Conservation (phyloP, 768 basidiomycete species). For the Kwoniella newhampshirensis region DNA sequence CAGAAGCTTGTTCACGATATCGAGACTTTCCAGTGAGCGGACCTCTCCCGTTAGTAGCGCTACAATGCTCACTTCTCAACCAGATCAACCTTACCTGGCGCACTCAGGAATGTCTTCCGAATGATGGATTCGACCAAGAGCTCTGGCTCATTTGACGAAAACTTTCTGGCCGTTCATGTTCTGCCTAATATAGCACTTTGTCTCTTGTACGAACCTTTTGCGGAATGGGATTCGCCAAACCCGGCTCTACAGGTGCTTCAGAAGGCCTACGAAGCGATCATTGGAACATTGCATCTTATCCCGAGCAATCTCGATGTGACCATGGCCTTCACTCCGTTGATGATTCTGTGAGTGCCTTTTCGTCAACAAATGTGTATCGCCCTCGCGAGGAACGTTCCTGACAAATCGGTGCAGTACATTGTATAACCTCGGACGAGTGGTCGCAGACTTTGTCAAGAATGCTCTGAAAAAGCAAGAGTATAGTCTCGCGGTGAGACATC, state of each 20-base stretch:
- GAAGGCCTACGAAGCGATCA: constrained; percentile 29
- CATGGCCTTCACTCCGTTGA: constrained; percentile 22
- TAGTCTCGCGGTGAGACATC: constrained; percentile 23
- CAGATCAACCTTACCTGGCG: constrained; percentile 22
- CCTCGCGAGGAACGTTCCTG: background rate
- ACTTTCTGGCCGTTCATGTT: constrained; percentile 32
- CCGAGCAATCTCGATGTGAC: constrained; percentile 41
- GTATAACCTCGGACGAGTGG: constrained; percentile 26
- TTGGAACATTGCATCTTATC: constrained; percentile 34
- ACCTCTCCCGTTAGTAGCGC: background rate
- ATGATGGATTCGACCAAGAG: constrained; percentile 8
- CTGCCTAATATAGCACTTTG: constrained; percentile 34
- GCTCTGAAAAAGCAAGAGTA: constrained; percentile 15
- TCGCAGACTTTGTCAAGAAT: constrained; percentile 25
- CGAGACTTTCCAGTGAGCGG: constrained; percentile 29
- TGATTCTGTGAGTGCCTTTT: constrained; percentile 29
- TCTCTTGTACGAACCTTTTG: constrained; percentile 37
- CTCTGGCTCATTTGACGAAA: constrained; percentile 15
- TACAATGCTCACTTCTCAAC: background rate
- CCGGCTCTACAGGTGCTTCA: constrained; percentile 1
- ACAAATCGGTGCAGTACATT: background rate
- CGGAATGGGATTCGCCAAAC: constrained; percentile 14
- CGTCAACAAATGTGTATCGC: background rate
- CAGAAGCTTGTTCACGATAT: constrained; percentile 25
- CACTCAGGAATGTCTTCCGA: constrained; percentile 29